These are phyloP conservation scores for Solanum chacoense DNA, from an alignment of 305 asterid genomes.

Conservation along the genomic window DNA sequence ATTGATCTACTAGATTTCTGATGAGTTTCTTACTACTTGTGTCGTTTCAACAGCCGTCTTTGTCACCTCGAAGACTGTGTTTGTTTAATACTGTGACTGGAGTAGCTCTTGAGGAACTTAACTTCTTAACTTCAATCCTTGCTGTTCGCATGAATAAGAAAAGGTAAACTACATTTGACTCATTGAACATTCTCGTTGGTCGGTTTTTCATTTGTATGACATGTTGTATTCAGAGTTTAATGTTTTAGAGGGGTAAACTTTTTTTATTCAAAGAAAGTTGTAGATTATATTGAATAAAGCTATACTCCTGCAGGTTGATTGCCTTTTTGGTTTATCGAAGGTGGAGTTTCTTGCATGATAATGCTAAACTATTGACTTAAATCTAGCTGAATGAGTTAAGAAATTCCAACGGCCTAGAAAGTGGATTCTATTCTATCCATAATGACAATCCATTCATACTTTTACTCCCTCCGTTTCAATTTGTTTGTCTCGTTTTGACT, in stretches of 20 bases:
- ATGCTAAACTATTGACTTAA: background rate
- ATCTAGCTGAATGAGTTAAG: background rate
- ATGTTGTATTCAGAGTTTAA: background rate
- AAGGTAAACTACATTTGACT: constrained; percentile 30
- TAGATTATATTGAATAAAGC: background rate
- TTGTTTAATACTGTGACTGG: constrained; percentile 65
- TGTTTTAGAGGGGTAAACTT: background rate
- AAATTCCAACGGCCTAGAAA: background rate
- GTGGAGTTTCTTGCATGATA: background rate
- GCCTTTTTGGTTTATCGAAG: background rate
- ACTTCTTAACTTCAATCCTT: constrained; percentile 83
- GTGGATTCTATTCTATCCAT: background rate
- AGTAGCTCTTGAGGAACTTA: constrained; percentile 65
- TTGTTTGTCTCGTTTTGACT: background rate
- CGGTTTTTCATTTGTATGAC: background rate
- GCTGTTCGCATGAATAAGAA: constrained; percentile 68
- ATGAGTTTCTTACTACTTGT: constrained; percentile 10
- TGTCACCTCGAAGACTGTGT: constrained; percentile 86
- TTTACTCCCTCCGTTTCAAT: background rate
- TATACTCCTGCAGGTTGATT: background rate
- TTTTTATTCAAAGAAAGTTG: background rate
- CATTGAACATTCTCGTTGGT: background rate
- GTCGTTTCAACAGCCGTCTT: constrained; percentile 51
- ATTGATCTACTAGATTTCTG: background rate
- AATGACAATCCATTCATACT: background rate